Base-by-base conservation (phyloP, 2,329 filamentous ascomycete species). In the Calonectria fujianensis region DNA sequence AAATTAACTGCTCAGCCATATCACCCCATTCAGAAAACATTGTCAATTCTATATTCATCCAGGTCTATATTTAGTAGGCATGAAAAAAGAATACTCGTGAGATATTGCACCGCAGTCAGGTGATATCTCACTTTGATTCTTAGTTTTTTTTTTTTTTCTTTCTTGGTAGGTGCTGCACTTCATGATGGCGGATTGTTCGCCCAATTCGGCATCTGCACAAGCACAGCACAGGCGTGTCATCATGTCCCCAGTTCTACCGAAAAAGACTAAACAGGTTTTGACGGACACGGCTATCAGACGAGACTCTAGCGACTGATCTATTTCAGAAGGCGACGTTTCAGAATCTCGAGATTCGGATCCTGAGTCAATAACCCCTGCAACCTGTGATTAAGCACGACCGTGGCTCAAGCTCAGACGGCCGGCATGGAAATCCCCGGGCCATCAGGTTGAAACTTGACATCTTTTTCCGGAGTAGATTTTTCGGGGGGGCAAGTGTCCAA, bases 261-360 rank as follows among this genome's bases (percentile, higher is more conserved):
- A 41, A 41, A 16, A 63, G 37, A 24, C 5, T 48, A 24, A 48
- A 29, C 14, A 41, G 4, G 11, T 35, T 16, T 63, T 41, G 57
- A 63, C 39, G 27, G 35, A 41, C 11, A 31, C 57, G 32, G 32
- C n/a, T 63, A 63, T 63, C 35, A 39, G 37, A 20, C 37, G 35
- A 18, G 32, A 41, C 27, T 39, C 41, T 29, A 18, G 57, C 35
- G 35, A 39, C 24, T 41, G 24, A 27, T 63, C 57, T 63, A 63
- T 63, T 29, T 29, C 35, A 63, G 57, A 63, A 41, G n/a, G 37
- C 9, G 24, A 27, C 16, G 57, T 63, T 63, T 63, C 57, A 41
- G 35, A 63, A 63, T 41, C 37, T 31, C 18, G 37, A 63, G 14
- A 24, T 27, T 63, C 6, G 14, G 57, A 29, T 41, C 14, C 27